Evolutionary conservation across 345 rosid species (phyloP).

Genomic region (Boechera stricta): DNA sequence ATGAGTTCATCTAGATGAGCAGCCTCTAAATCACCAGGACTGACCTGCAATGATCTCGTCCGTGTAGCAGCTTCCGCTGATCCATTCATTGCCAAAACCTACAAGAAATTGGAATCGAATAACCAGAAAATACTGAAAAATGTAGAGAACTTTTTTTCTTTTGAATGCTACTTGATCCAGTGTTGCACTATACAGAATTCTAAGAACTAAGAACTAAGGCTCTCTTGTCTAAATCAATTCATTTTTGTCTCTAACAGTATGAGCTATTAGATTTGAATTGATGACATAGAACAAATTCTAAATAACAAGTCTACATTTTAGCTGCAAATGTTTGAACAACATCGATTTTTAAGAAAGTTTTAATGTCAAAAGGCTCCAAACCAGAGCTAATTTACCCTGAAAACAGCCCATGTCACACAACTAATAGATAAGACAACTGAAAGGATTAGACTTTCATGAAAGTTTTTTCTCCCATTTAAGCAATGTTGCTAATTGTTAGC

Average conservation of each 20-base stretch:
- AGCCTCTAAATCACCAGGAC: conserved; percentile 48
- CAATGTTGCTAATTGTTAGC: neutral
- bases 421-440: neutral
- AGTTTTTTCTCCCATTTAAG: neutral
- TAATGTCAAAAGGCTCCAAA: no score
- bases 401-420: no score
- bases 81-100: conserved; percentile 31
- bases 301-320: no score
- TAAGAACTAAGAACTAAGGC: neutral
- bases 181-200: neutral
- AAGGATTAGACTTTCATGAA: neutral
- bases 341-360: no score
- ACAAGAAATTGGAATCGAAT: neutral
- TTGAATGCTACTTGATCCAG: neutral
- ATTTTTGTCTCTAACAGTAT: no score
- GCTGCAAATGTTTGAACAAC: no score
- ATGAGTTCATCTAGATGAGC: conserved; percentile 37
- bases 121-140: neutral
- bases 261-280: no score
- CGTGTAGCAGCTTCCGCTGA: conserved; percentile 10
- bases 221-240: no score
- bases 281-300: no score
- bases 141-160: neutral
- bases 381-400: no score
- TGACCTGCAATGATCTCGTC: conserved; percentile 26